Conservation (phyloP, 345 rosid species). For the Boechera retrofracta region DNA sequence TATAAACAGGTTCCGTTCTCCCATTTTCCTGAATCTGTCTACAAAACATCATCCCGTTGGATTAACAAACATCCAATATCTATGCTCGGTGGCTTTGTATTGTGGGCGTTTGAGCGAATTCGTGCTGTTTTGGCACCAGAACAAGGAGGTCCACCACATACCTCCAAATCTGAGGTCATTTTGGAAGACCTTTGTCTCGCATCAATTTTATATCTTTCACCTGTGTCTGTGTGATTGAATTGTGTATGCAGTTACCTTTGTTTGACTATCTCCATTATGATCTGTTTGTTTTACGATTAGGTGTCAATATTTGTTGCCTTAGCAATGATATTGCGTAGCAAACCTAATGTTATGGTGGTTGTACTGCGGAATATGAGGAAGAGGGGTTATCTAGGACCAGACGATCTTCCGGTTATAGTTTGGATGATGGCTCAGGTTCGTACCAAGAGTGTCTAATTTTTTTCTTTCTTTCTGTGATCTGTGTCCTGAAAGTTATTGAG, state of each 20-base stretch:
- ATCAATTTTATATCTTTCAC: not conserved
- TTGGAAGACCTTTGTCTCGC: not conserved
- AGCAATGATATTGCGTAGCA: not conserved
- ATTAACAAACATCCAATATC: not conserved
- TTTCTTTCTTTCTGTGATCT: not conserved
- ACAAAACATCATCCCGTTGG: not conserved
- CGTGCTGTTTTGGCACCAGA: not conserved
- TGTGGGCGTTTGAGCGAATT: not conserved
- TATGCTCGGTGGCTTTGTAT: not conserved
- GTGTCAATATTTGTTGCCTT: not conserved
- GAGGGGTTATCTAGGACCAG: not conserved
- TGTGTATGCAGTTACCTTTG: not conserved
- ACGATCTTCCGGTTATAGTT: not conserved
- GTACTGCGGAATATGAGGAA: not conserved
- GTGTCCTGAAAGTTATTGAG: slow-evolving; percentile 8
- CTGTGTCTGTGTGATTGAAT: not conserved
- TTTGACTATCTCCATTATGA: not conserved
- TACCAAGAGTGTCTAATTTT: not conserved
- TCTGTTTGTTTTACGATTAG: not conserved
- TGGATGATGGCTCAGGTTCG: not conserved
- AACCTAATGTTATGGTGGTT: not conserved
- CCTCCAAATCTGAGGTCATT: not conserved
- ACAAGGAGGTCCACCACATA: not conserved
- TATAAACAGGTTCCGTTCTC: not conserved
- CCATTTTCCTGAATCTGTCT: not conserved